Base-by-base conservation (phyloP, 768 basidiomycete genomes). In the Amanita phalloides region DNA sequence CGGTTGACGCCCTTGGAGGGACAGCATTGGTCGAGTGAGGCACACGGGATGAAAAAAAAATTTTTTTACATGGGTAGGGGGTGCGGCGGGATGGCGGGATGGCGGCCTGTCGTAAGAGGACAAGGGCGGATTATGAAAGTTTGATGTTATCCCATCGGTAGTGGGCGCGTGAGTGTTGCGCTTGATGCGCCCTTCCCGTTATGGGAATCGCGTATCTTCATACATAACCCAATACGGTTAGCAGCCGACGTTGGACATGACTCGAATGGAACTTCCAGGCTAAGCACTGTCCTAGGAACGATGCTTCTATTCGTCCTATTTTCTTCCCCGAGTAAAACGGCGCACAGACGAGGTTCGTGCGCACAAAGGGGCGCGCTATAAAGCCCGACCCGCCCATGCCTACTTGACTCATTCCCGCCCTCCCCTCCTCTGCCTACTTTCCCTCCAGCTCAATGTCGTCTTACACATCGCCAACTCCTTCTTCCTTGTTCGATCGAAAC, bases 401-500 rank as follows among this genome's bases (percentile, higher is more conserved):
- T 11, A 35, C 36, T 21, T 45, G 33, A 52, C 43, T 52, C 51
- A 35, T 17, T 10, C 35, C 28, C 42, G 26, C 51, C 51, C 23
- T 28, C 43, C 23, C 38, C 33, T 11, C 33, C 33, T 32, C 10
- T 7, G n/a, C 26, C 21, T 26, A 17, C 49, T 28, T 13, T 10
- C 30, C 28, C 14, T 13, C 17, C 25, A 14, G 10, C 11, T 28
- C 9, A 45, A 11, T 45, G 44, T 42, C 44, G 1, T 52, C 43
- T 7, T 45, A 37, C 43, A 9, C 43, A 21, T 52, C 42, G 25
- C 44, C 51, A 4, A 37, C 51, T 5, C 49, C 49, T 3, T 50
- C 49, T 10, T 50, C 49, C 17, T 33, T 50, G 30, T 50, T 50
- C 30, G 49, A 50, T 36, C 49, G 39, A 8, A 41, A n/a, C 32